Evolutionary conservation across 1,284 basidiomycete genomes (phyloP), one percentile per base, ranked within the genome.

Genomic region (Apiotrichum gracile): DNA sequence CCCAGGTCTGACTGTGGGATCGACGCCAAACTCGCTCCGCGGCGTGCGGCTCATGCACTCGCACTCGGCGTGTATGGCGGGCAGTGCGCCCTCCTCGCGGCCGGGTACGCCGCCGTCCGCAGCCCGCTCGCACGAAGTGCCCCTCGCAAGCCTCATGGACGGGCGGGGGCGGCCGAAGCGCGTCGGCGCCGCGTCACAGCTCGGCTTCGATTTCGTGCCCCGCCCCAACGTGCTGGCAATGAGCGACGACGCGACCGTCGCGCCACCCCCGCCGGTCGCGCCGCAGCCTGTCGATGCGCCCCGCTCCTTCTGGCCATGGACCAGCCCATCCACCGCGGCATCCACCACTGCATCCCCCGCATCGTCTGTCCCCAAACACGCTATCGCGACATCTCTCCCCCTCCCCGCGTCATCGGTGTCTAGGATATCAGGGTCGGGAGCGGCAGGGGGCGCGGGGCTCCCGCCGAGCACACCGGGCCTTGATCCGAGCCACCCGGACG

Each of bases 121-220:
- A 4, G 5, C 31, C 24, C 37, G n/a, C 27, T 19, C 46, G 7
- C 24, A 17, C 47, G 49, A 58, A 24, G 54, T 56, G 19, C 48
- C 56, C 16, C 49, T 61, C 22, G 34, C 45, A 1, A 29, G 37
- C 19, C 53, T 73, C 49, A 69, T 72, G 31, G 54, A 52, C 21
- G 68, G 57, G 33, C 64, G 62, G 12, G 65, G 66, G 41, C 58
- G 71, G 16, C 65, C 67, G 44, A 67, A 68, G 52, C 58, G 67
- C 37, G 62, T 63, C 8, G 70, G 69, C 7, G 67, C 67, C 13
- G 72, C 72, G 10, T 62, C 64, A 0, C 57, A 65, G 0, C 51
- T 73, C 13, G 72, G 72, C 12, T 73, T 68, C 52, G 70, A 73
- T 48, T 67, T 72, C 24, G 61, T 73, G 16, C 55, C 67, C 25